A percentile compares a stretch with the other conserved stretches of the same genome.
These are phyloP conservation scores for Haplosporangium sp. DNA, from an alignment of 371 early-diverging fungal species.

Conservation along the genomic window DNA sequence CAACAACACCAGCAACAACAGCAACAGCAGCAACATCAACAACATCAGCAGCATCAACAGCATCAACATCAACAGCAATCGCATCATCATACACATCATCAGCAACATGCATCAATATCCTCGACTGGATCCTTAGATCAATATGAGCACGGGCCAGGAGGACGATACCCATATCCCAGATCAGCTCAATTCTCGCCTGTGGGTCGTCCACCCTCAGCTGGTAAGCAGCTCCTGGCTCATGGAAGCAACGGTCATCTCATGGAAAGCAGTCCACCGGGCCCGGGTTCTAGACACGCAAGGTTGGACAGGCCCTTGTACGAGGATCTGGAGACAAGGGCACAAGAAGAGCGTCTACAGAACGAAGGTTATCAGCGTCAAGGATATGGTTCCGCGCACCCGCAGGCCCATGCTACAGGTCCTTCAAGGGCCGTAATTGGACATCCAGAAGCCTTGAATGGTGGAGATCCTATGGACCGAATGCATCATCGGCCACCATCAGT, in stretches of 20 bases:
- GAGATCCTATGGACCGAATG: no score
- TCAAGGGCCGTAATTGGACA: no score
- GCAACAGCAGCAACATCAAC: conserved; percentile 7
- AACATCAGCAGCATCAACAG: conserved; percentile 7
- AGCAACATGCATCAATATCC: conserved; percentile 24
- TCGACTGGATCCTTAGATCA: conserved; percentile 22
- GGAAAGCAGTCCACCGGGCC: conserved; percentile 2
- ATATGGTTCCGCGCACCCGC: background rate
- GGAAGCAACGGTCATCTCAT: background rate
- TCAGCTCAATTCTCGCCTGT: conserved; percentile 18
- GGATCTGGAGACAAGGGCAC: conserved; percentile 4
- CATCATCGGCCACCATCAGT: no score
- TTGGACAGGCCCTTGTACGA: conserved; percentile 14
- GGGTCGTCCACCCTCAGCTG: conserved; percentile 7
- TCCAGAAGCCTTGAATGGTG: no score
- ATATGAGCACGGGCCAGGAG: conserved; percentile 12
- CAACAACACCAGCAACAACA: conserved; percentile 21
- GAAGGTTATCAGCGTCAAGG: conserved; percentile 9
- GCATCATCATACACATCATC: conserved; percentile 14
- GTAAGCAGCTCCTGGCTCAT: background rate
- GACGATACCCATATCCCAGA: conserved; percentile 12
- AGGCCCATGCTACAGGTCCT: background rate
- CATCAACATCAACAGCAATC: conserved; percentile 8
- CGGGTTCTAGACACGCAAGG: conserved; percentile 1
- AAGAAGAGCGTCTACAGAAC: conserved; percentile 9